Evolutionary conservation across 202 grass and related monocot species (phyloP).

Genomic region (Zoysia matrella): DNA sequence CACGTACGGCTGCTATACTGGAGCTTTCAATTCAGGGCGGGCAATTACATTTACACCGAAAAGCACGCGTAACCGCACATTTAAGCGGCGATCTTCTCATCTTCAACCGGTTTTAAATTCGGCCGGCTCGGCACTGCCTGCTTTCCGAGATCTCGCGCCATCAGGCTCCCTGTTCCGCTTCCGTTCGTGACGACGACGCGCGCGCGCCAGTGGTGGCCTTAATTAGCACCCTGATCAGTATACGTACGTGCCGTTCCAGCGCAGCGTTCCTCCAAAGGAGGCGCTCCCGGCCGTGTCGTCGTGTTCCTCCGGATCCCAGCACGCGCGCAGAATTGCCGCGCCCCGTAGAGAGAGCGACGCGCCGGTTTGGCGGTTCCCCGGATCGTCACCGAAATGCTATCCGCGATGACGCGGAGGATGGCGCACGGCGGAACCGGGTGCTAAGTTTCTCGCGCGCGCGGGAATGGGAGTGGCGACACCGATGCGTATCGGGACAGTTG

Average conservation of each 20-base stretch:
- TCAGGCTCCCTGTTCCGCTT: neutral
- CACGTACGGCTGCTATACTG: neutral
- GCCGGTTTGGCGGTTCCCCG: neutral
- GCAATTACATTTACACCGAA: slow-evolving; percentile 15
- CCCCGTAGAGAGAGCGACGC: neutral
- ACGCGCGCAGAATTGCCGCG: neutral
- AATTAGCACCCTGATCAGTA: neutral
- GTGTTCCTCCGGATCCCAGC: neutral
- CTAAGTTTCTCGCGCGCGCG: neutral
- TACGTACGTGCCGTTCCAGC: no score
- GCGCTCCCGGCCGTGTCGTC: neutral
- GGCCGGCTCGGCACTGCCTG: slow-evolving; percentile 5
- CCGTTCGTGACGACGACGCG: neutral
- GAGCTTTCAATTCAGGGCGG: no score
- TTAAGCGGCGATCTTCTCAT: neutral
- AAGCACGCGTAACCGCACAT: slow-evolving; percentile 41
- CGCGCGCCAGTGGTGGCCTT: neutral
- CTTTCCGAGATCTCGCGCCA: neutral
- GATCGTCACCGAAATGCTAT: neutral
- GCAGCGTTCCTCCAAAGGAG: neutral
- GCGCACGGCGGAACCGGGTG: neutral
- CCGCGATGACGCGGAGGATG: neutral
- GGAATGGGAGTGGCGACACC: neutral
- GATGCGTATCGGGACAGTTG: neutral
- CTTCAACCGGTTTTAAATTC: neutral